Evolutionary conservation across 2,329 filamentous ascomycete species (phyloP).

Genomic region (Albophoma yamanashiensis): DNA sequence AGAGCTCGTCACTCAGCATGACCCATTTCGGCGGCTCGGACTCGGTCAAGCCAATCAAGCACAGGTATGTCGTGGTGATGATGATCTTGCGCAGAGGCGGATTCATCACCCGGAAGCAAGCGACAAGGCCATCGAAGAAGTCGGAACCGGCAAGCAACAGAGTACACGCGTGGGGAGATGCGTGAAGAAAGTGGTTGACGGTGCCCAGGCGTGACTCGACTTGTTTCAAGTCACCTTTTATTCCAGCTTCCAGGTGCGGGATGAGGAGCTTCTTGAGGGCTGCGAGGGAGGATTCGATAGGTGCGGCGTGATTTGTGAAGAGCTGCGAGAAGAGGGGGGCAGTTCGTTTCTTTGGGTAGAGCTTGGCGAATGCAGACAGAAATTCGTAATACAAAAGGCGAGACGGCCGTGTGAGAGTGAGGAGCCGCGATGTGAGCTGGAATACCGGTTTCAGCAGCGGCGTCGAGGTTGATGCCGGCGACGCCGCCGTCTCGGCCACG

Average conservation of each 20-base stretch:
- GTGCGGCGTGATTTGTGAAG: conserved; percentile 38
- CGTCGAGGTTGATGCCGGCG: conserved; percentile 11
- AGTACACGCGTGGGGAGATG: conserved; percentile 43
- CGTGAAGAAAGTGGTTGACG: conserved; percentile 54
- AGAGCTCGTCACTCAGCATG: conserved; percentile 72
- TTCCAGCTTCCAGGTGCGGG: conserved; percentile 49
- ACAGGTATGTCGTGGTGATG: conserved; percentile 64
- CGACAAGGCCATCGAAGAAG: conserved; percentile 66
- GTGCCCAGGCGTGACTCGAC: conserved; percentile 44
- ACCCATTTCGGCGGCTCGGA: conserved; percentile 59
- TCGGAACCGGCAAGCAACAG: conserved; percentile 78
- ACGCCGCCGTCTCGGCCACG: conserved; percentile 40
- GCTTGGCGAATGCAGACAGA: conserved; percentile 54
- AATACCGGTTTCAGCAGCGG: conserved; percentile 54
- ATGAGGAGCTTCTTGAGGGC: conserved; percentile 52
- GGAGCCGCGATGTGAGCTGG: conserved; percentile 48
- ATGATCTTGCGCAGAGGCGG: conserved; percentile 55
- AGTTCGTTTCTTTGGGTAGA: conserved; percentile 54
- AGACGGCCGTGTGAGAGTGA: conserved; percentile 30
- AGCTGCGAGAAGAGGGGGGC: conserved; percentile 37
- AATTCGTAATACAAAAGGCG: conserved; percentile 55
- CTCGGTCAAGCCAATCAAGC: conserved; percentile 60
- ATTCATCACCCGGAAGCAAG: conserved; percentile 54
- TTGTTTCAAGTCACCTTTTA: conserved; percentile 41
- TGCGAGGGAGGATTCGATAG: conserved; percentile 44